Evolutionary conservation across 2,329 filamentous ascomycete genomes (phyloP).

Genomic region (Plenodomus lindquistii): DNA sequence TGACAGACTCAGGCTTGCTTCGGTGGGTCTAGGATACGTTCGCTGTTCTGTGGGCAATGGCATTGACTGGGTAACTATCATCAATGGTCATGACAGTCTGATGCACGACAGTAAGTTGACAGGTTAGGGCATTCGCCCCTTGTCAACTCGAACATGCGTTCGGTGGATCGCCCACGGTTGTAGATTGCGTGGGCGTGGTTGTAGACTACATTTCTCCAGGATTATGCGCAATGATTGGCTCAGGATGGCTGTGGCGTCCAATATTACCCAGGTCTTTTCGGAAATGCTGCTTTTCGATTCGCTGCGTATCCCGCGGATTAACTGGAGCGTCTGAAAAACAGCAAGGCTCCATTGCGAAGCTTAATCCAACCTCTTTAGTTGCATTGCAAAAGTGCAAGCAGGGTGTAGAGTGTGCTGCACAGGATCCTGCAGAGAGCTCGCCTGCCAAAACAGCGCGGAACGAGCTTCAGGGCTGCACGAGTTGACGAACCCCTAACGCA

Average conservation of each 20-base stretch:
- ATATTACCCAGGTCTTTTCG: conserved; percentile 13
- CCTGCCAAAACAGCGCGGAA: no score
- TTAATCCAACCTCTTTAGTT: conserved; percentile 14
- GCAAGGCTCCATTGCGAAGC: conserved; percentile 15
- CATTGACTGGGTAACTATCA: no score
- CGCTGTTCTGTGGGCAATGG: no score
- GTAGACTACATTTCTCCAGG: no score
- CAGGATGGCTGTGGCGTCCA: conserved; percentile 17
- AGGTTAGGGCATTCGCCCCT: no score
- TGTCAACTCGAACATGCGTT: no score
- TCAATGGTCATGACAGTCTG: no score
- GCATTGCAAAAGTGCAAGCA: background rate
- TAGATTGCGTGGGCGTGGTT: no score
- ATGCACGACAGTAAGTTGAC: no score
- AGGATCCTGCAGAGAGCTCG: background rate
- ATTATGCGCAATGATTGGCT: conserved; percentile 17
- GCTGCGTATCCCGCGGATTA: conserved; percentile 9
- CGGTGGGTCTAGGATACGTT: no score
- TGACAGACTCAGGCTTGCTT: no score
- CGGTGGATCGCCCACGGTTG: no score
- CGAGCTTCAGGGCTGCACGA: background rate
- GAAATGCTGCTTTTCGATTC: conserved; percentile 21
- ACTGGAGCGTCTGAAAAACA: conserved; percentile 8
- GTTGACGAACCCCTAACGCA: conserved; percentile 32
- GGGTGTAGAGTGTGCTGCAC: background rate